Evolutionary conservation across 345 rosid genomes (phyloP).

Genomic region (Bruguiera gymnorhiza): DNA sequence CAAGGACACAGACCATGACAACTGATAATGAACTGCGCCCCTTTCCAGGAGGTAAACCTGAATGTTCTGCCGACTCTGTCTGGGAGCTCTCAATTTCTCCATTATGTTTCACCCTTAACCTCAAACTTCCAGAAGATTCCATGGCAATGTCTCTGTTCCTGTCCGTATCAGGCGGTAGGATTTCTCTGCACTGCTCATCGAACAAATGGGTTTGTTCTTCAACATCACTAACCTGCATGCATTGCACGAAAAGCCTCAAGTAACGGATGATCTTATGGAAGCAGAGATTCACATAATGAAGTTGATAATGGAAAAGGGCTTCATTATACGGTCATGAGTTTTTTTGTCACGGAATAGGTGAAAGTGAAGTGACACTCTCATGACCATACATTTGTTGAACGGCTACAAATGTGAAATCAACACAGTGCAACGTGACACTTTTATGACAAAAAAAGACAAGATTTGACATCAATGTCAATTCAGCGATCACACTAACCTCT

Average conservation of each 20-base stretch:
- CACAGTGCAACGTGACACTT: too few species aligned
- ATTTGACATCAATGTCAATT: not conserved
- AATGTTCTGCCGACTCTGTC: conserved; percentile 11
- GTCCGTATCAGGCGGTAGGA: conserved; percentile 6
- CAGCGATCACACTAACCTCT: conserved; percentile 36
- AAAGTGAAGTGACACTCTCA: not conserved
- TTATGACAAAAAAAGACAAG: too few species aligned
- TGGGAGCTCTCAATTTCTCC: conserved; percentile 7
- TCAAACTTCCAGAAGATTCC: conserved; percentile 23
- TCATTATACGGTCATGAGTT: not conserved
- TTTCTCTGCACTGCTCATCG: conserved; percentile 18
- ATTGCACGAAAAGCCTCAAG: not conserved
- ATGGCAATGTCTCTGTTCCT: conserved; percentile 16
- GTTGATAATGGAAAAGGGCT: not conserved
- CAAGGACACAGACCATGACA: conserved; percentile 15
- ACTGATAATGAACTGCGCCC: conserved; percentile 5
- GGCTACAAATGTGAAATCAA: too few species aligned
- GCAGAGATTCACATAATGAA: too few species aligned
- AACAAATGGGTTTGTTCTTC: not conserved
- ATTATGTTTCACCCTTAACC: conserved; percentile 31
- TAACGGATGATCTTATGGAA: too few species aligned
- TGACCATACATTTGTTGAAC: too few species aligned
- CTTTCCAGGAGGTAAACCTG: not conserved
- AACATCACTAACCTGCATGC: conserved; percentile 33
- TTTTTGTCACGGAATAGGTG: too few species aligned